A percentile compares a stretch with the other conserved stretches of the same genome.
Conservation (phyloP, 768 basidiomycete genomes). For the Coprinopsis cinerea region DNA sequence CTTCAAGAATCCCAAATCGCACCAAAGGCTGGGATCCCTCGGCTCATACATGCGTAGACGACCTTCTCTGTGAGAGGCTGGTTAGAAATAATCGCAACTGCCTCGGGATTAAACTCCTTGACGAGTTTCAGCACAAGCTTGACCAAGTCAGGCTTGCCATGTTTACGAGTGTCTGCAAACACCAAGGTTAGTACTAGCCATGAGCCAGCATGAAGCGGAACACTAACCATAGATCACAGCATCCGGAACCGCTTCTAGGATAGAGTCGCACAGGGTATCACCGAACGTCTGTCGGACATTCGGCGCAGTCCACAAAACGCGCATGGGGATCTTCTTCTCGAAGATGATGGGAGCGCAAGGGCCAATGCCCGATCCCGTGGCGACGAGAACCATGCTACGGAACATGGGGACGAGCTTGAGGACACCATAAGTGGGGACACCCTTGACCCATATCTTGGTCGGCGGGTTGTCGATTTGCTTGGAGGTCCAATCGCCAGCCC, state of each 20-base stretch:
- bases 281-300: slow-evolving; percentile 36
- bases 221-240: slow-evolving; percentile 28
- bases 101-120: slow-evolving; percentile 32
- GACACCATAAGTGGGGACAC: slow-evolving; percentile 45
- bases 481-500: slow-evolving; percentile 53
- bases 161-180: slow-evolving; percentile 28
- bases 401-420: slow-evolving; percentile 44
- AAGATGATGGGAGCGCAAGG: slow-evolving; percentile 35
- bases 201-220: not conserved
- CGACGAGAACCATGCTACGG: slow-evolving; percentile 45
- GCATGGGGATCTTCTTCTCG: slow-evolving; percentile 28
- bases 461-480: slow-evolving; percentile 44
- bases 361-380: slow-evolving; percentile 50
- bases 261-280: slow-evolving; percentile 30
- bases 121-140: slow-evolving; percentile 33
- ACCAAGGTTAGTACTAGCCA: not conserved
- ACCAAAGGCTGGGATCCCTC: slow-evolving; percentile 35
- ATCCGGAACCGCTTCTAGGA: slow-evolving; percentile 33
- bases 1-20: slow-evolving; percentile 36
- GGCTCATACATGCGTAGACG: slow-evolving; percentile 34
- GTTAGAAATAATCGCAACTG: slow-evolving; percentile 37
- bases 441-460: slow-evolving; percentile 48
- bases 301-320: slow-evolving; percentile 38
- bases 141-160: slow-evolving; percentile 36
- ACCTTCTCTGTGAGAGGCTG: slow-evolving; percentile 33